Evolutionary conservation across 2,329 filamentous ascomycete species (phyloP).

Genomic region (Coniella lustricola): DNA sequence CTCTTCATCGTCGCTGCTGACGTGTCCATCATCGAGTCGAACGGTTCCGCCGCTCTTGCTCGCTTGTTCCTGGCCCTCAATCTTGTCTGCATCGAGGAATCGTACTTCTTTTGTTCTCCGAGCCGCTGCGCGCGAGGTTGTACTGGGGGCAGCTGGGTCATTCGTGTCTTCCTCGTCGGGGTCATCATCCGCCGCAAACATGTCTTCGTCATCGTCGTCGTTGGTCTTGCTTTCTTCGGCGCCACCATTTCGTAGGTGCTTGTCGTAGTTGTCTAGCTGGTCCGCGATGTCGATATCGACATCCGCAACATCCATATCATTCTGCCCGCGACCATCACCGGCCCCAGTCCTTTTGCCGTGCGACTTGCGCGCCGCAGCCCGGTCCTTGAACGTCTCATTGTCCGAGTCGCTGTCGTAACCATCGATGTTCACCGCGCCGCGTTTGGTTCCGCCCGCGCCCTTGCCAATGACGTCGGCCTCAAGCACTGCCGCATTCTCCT

Average conservation of each 20-base stretch:
- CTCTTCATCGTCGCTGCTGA: constrained; percentile 56
- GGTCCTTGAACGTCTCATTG: constrained; percentile 79
- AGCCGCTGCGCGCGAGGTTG: constrained; percentile 34
- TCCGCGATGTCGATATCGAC: constrained; percentile 44
- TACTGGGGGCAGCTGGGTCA: constrained; percentile 14
- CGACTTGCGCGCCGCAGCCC: constrained; percentile 55
- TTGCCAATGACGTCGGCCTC: constrained; percentile 91
- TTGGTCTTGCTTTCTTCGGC: constrained; percentile 32
- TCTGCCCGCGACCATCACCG: constrained; percentile 26
- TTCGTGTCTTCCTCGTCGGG: constrained; percentile 10
- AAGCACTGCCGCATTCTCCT: constrained; percentile 52
- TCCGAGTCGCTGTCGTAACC: constrained; percentile 94
- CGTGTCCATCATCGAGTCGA: constrained; percentile 41
- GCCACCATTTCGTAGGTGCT: constrained; percentile 31
- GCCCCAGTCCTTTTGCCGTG: constrained; percentile 32
- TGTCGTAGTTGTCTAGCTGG: constrained; percentile 48
- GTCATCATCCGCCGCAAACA: constrained; percentile 63
- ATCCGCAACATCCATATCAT: constrained; percentile 25
- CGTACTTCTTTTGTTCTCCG: constrained; percentile 55
- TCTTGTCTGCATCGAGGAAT: constrained; percentile 54
- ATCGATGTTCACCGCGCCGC: constrained; percentile 91
- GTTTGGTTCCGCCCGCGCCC: constrained; percentile 67
- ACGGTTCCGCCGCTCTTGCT: constrained; percentile 72
- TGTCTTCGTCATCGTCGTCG: constrained; percentile 68
- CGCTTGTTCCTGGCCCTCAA: constrained; percentile 69